Percentiles rank a stretch among this genome's conserved stretches.
Evolutionary conservation across 495 filamentous ascomycete genomes (phyloP).

Genomic region (Hypoxylon lenormandii): DNA sequence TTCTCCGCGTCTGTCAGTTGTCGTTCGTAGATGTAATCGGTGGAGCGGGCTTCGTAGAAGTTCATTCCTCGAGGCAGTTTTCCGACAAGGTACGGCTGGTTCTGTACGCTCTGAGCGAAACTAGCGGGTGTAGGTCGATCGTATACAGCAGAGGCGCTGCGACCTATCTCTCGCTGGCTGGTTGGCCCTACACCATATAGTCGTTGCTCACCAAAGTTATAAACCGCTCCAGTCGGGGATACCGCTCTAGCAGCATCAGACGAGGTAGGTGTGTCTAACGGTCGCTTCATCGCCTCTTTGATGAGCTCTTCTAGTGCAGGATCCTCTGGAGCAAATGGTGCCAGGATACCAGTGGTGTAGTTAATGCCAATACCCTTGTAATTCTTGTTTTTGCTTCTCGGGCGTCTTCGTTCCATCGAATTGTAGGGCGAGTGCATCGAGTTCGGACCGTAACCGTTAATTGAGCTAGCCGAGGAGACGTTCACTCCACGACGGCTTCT

Average conservation of each 20-base stretch:
- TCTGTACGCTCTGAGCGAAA: conserved; percentile 2
- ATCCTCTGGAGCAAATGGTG: conserved; percentile 2
- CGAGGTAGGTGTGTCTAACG: conserved; percentile 26
- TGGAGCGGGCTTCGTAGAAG: conserved; percentile 47
- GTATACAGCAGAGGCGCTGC: background rate
- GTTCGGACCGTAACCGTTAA: conserved; percentile 3
- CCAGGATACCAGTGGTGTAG: conserved; percentile 12
- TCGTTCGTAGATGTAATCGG: conserved; percentile 62
- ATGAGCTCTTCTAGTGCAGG: conserved; percentile 35
- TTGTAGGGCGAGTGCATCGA: too few relatives aligned
- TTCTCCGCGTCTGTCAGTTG: conserved; percentile 63
- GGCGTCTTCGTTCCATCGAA: too few relatives aligned
- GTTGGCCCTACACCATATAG: background rate
- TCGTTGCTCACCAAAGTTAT: conserved; percentile 2
- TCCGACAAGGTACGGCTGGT: conserved; percentile 61
- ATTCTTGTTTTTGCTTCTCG: background rate
- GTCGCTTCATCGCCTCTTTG: conserved; percentile 20
- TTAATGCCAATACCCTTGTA: conserved; percentile 34
- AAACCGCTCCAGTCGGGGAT: background rate
- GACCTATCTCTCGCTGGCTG: conserved; percentile 2
- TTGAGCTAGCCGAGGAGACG: conserved; percentile 37
- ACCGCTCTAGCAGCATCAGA: background rate
- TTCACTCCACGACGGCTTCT: conserved; percentile 32
- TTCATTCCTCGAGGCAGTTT: conserved; percentile 55
- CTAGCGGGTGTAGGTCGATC: conserved; percentile 40